Evolutionary conservation across 768 basidiomycete species (phyloP).

Genomic region (Suillus sp.): DNA sequence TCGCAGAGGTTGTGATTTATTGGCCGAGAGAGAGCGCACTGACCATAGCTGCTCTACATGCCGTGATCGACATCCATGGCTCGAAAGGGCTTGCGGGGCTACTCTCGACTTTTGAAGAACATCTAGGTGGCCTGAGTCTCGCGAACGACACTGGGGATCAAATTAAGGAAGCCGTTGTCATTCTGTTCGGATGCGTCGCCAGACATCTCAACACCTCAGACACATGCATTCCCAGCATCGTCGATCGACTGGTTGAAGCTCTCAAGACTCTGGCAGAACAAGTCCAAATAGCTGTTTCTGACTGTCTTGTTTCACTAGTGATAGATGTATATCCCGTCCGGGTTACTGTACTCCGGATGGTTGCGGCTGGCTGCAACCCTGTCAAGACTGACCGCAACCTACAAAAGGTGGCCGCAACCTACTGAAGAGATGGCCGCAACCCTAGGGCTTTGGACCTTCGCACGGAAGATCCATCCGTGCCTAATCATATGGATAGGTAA

Average conservation of each 20-base stretch:
- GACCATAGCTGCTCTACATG: constrained; percentile 57
- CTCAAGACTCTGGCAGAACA: constrained; percentile 94
- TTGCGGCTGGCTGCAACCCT: too few relatives aligned
- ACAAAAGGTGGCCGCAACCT: too few relatives aligned
- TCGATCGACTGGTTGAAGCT: too few relatives aligned
- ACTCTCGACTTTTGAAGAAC: too few relatives aligned
- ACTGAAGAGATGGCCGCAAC: too few relatives aligned
- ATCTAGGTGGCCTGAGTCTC: constrained; percentile 62
- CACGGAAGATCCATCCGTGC: too few relatives aligned
- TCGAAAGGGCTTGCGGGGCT: constrained; percentile 67
- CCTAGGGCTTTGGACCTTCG: too few relatives aligned
- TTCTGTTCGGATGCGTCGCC: constrained; percentile 91
- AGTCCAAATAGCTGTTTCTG: constrained; percentile 95
- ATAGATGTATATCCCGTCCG: too few relatives aligned
- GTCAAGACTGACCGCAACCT: too few relatives aligned
- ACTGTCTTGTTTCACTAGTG: constrained; percentile 89
- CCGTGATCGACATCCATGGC: constrained; percentile 84
- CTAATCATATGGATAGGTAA: too few relatives aligned
- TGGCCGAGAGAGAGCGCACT: constrained; percentile 59
- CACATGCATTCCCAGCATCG: too few relatives aligned
- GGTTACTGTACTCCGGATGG: too few relatives aligned
- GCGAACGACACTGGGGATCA: constrained; percentile 78
- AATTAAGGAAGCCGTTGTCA: constrained; percentile 93
- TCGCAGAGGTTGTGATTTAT: constrained; percentile 73
- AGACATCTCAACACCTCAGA: constrained; percentile 82